Evolutionary conservation across 2,329 filamentous ascomycete species (phyloP), one percentile per base, ranked within the genome.

Genomic region (Penicillium vulpinum): DNA sequence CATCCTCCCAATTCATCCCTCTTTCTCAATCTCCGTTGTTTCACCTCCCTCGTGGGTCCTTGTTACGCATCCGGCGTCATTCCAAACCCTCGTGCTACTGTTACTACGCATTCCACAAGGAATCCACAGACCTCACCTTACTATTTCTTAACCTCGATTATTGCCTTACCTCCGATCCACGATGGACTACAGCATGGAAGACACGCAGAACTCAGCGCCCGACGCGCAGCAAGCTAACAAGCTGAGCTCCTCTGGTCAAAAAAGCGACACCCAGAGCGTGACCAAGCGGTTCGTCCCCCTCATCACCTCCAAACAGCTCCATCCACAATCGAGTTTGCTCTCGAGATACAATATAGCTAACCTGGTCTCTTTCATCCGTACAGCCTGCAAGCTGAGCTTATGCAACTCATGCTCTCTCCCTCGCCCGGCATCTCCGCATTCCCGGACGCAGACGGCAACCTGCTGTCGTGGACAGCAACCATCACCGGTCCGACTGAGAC

Each of bases 371-470:
- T 24, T 46, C 36, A 13, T 38, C 24, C 18, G 21, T 60, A 31
- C 71, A 97, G 94, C 69, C 83, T 99, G 56, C 94, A 99, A 78
- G 95, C 92, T 47, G 94, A 99, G 78, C 84, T 99, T 66, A 97
- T 99, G 93, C 89, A 94, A 75, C 87, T 99, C 67, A 97, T 99
- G 94, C 92, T 92, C 68, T 92, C 92, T 40, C 88, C 92, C 2
- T 92, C 93, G 0, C 91, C 92, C 15, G 94, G 94, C 64, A 88
- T 97, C 70, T 96, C 92, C 54, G 95, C 95, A 62, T 99, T 99
- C 75, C 94, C 94, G 28, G 88, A 91, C 57, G 88, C 88, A 35
- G 91, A 95, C 72, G 90, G 91, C 73, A 94, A 97, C 80, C 84
- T 97, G 62, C 87, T 96, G 69, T 86, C 87, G 35, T 99, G 94